Conservation (phyloP, 2,329 filamentous ascomycete species). For the Emmonsiellopsis sp. region DNA sequence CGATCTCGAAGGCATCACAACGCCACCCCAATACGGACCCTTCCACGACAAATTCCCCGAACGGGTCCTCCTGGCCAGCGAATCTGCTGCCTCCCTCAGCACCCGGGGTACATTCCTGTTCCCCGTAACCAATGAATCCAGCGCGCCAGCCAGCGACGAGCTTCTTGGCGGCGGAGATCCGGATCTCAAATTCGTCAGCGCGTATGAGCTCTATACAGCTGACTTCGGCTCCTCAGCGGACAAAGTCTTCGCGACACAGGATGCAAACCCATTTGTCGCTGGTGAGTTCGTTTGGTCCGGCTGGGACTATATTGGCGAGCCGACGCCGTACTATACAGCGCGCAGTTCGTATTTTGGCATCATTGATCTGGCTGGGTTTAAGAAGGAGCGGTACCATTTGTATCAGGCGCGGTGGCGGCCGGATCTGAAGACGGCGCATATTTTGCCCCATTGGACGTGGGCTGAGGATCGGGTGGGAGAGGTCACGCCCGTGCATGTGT, state of each 20-base stretch:
- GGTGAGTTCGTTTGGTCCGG: slow-evolving; percentile 49
- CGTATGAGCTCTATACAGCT: slow-evolving; percentile 45
- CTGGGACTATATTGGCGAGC: slow-evolving; percentile 44
- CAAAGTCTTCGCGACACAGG: slow-evolving; percentile 45
- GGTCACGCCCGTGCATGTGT: slow-evolving; percentile 48
- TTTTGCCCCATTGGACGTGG: slow-evolving; percentile 51
- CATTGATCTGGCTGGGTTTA: slow-evolving; percentile 49
- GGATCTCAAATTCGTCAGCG: slow-evolving; percentile 31
- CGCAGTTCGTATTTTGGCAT: slow-evolving; percentile 50
- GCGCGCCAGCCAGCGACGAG: not conserved
- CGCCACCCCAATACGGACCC: slow-evolving; percentile 26
- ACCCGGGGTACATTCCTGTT: slow-evolving; percentile 46
- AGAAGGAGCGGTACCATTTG: slow-evolving; percentile 47
- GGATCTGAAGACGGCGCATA: slow-evolving; percentile 41
- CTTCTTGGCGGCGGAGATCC: slow-evolving; percentile 25
- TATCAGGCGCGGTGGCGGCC: slow-evolving; percentile 49
- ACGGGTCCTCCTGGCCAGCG: slow-evolving; percentile 40
- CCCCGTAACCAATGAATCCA: slow-evolving; percentile 29
- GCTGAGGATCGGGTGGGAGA: slow-evolving; percentile 35
- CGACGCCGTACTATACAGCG: slow-evolving; percentile 40
- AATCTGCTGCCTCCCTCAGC: slow-evolving; percentile 40
- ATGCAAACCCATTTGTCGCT: slow-evolving; percentile 41
- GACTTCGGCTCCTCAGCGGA: slow-evolving; percentile 43
- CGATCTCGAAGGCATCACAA: slow-evolving; percentile 22
- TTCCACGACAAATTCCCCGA: slow-evolving; percentile 40